Evolutionary conservation across 306 rosid species (phyloP), one percentile per base, ranked within the genome.

Genomic region (Rosa chinensis): DNA sequence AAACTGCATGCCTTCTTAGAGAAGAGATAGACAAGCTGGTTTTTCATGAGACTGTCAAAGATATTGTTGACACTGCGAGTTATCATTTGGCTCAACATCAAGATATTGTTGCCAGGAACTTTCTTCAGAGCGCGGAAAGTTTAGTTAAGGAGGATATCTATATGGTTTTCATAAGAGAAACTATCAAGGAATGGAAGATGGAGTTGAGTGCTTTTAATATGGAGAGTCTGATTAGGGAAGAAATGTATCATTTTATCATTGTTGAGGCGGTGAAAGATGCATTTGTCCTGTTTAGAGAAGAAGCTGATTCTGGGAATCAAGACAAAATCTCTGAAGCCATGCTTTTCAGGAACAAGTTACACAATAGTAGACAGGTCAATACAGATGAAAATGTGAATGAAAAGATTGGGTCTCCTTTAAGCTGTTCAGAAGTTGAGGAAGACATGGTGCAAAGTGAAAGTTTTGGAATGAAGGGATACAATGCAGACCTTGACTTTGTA

Each of bases 371-470:
- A 45, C 77, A 78, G 64, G 70, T 42, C 69, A 78, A 68, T 3
- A 78, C 80, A 43, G 85, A 79, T 49, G 89, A 82, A 42, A 86
- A 81, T 63, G 44, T 84, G 59, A 82, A 75, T 49, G 80, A 61
- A 40, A 66, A 80, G 56, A 50, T 82, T 43, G 87, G 75, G 73
- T 82, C 84, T 67, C 77, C 80, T 70, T 52, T 78, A 8, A 66
- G 79, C 59, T 85, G 87, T 84, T 83, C 80, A 74, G 88, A 90
- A 76, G 82, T 73, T 18, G 89, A 78, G 84, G 96, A 91, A 73
- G 67, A 63, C 84, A 49, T 84, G 68, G 73, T 79, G 89, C 79
- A 67, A 10, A 86, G 85, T 80, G 83, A 83, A 62, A 76, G 62
- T 61, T 78, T 78, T 9, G 90, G 87, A 74, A 82, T 83, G 39